Conservation (phyloP, 768 basidiomycete species). For the Amanita rubescens region DNA sequence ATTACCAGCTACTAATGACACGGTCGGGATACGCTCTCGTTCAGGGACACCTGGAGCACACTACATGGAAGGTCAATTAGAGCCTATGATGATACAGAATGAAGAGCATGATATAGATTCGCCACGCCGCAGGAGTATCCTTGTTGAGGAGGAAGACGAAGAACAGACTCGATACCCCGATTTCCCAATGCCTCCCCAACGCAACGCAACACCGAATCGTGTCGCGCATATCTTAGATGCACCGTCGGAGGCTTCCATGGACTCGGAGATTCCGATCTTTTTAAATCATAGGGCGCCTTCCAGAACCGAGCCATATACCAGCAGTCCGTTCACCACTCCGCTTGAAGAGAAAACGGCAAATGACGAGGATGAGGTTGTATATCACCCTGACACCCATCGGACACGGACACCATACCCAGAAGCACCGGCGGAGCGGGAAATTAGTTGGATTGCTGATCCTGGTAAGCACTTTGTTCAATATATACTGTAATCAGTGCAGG, state of each 20-base stretch:
- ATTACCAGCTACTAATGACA: conserved; percentile 32
- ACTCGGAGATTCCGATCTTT: conserved; percentile 48
- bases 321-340: conserved; percentile 68
- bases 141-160: conserved; percentile 37
- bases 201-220: conserved; percentile 27
- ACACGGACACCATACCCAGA: conserved; percentile 36
- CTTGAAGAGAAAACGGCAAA: conserved; percentile 51
- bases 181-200: conserved; percentile 37
- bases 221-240: conserved; percentile 45
- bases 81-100: background rate
- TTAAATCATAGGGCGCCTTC: conserved; percentile 38
- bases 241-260: conserved; percentile 40
- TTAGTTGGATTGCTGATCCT: conserved; percentile 73
- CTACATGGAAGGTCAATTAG: background rate
- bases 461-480: conserved; percentile 35
- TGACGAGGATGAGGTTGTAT: conserved; percentile 65
- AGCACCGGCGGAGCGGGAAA: conserved; percentile 43
- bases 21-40: conserved; percentile 32
- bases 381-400: conserved; percentile 47
- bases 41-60: conserved; percentile 29
- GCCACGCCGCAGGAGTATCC: conserved; percentile 50
- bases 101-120: conserved; percentile 5
- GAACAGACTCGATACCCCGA: conserved; percentile 26
- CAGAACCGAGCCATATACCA: conserved; percentile 52
- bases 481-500: background rate